Evolutionary conservation across 176 grass and related monocot genomes (phyloP).

Genomic region (Musa beccarii): DNA sequence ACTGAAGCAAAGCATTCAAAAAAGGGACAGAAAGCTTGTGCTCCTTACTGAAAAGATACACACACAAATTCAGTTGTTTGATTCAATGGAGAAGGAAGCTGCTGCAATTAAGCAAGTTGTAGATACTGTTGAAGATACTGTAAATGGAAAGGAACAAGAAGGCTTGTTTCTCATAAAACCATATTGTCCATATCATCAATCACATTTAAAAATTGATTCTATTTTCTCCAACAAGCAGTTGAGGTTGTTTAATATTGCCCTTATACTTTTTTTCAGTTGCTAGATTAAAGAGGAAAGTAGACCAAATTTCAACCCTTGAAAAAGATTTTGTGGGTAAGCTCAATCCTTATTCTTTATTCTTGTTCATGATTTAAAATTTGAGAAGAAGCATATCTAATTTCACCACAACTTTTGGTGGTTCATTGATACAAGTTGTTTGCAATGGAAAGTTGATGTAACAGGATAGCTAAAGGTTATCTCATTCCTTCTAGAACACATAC

Average conservation of each 20-base stretch:
- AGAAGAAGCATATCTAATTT: not conserved
- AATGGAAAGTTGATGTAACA: not conserved
- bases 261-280: conserved; percentile 35
- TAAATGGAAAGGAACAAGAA: conserved; percentile 70
- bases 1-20: conserved; percentile 59
- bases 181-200: conserved; percentile 5
- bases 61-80: conserved; percentile 58
- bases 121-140: conserved; percentile 39
- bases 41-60: conserved; percentile 69
- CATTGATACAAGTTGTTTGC: not conserved
- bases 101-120: conserved; percentile 40
- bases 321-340: conserved; percentile 69
- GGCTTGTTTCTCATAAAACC: conserved; percentile 29
- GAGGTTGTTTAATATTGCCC: not conserved
- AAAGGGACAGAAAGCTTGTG: conserved; percentile 59
- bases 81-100: conserved; percentile 61
- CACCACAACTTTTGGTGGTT: not conserved
- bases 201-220: conserved; percentile 1
- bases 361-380: not conserved
- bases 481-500: not conserved
- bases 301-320: conserved; percentile 56
- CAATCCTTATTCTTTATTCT: conserved; percentile 6
- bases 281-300: conserved; percentile 63
- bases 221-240: conserved; percentile 3
- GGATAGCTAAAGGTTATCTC: not conserved